These are phyloP conservation scores for Astraeus odoratus DNA, from an alignment of 768 basidiomycete species.

Conservation along the genomic window DNA sequence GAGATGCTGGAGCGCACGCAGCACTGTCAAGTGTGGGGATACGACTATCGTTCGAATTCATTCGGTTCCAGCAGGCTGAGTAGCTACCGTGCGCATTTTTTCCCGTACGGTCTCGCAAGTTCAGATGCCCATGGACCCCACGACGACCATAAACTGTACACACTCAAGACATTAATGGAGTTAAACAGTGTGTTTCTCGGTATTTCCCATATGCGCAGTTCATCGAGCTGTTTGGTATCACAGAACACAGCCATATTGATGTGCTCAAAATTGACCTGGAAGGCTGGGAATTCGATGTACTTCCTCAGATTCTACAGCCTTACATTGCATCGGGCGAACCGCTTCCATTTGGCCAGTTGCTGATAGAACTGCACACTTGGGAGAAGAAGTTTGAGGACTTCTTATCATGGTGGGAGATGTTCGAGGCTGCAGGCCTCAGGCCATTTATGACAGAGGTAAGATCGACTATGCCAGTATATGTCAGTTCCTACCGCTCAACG, in stretches of 20 bases:
- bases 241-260: conserved; percentile 33
- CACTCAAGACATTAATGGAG: conserved; percentile 39
- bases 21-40: conserved; percentile 55
- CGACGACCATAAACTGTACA: conserved; percentile 34
- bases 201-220: conserved; percentile 1
- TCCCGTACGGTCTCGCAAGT: conserved; percentile 33
- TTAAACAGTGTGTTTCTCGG: conserved; percentile 29
- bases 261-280: conserved; percentile 43
- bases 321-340: conserved; percentile 30
- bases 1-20: conserved; percentile 39
- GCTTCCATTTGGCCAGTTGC: conserved; percentile 41
- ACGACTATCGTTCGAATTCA: conserved; percentile 39
- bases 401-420: conserved; percentile 38
- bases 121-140: conserved; percentile 29
- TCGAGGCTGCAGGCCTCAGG: conserved; percentile 41
- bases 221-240: background rate
- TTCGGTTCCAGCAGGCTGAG: conserved; percentile 29
- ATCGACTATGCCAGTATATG: background rate
- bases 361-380: conserved; percentile 39
- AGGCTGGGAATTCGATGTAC: conserved; percentile 41
- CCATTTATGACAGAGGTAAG: conserved; percentile 40
- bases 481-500: conserved; percentile 1
- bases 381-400: conserved; percentile 31
- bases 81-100: conserved; percentile 35
- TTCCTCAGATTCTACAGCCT: conserved; percentile 33